Conservation (phyloP, 495 filamentous ascomycete species). For the Penicillium mononematosum region DNA sequence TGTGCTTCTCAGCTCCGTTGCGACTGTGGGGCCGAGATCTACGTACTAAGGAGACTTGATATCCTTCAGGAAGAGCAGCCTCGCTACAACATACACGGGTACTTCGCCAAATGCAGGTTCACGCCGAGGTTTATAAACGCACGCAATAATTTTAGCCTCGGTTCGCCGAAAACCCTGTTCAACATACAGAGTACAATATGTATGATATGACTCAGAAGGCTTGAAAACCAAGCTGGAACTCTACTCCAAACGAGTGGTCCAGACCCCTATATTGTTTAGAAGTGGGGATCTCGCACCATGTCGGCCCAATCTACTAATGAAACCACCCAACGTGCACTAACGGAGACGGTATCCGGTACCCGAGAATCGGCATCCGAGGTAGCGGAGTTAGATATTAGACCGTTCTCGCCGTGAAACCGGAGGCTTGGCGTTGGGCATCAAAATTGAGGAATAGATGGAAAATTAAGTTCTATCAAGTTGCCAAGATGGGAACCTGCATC, state of each 20-base stretch:
- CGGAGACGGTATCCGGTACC: slow-evolving; percentile 21
- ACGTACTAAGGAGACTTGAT: background rate
- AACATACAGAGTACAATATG: background rate
- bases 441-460: background rate
- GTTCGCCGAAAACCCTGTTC: background rate
- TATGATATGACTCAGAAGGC: slow-evolving; percentile 1
- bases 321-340: slow-evolving; percentile 3
- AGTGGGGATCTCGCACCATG: slow-evolving; percentile 6
- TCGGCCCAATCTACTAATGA: slow-evolving; percentile 9
- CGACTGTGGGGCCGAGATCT: background rate
- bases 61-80: background rate
- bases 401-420: background rate
- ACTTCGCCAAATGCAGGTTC: background rate
- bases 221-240: background rate
- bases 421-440: slow-evolving; percentile 5
- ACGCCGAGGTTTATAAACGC: background rate
- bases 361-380: slow-evolving; percentile 9
- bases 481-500: background rate
- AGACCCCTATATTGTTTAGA: background rate
- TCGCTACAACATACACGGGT: background rate
- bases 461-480: background rate
- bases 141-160: background rate
- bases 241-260: background rate
- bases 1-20: background rate
- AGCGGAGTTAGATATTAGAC: background rate